A percentile compares a stretch with the other conserved stretches of the same genome.
Evolutionary conservation across 805 yeast genomes (phyloP).

Genomic region (Candida koratica): DNA sequence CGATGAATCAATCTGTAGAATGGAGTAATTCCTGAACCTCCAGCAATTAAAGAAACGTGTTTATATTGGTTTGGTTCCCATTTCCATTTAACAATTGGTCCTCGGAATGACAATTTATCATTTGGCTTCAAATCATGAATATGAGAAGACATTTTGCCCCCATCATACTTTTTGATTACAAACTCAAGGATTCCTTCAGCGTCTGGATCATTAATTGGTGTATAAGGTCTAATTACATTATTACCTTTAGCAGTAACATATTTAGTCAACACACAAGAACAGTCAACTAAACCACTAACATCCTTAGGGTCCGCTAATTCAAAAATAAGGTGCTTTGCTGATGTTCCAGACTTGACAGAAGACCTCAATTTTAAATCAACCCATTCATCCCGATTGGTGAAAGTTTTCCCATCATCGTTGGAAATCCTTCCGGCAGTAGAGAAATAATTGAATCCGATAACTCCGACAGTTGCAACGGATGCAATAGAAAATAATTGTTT

Average conservation of each 20-base stretch:
- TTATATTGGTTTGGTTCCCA: constrained; percentile 85
- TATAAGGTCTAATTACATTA: constrained; percentile 83
- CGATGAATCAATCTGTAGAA: constrained; percentile 80
- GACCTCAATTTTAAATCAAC: constrained; percentile 59
- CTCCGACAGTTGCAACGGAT: constrained; percentile 28
- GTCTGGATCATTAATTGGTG: constrained; percentile 75
- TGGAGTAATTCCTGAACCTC: constrained; percentile 97
- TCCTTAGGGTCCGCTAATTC: constrained; percentile 64
- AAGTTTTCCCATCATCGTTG: constrained; percentile 44
- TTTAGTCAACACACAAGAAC: constrained; percentile 79
- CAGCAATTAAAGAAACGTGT: constrained; percentile 80
- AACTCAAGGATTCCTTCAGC: constrained; percentile 73
- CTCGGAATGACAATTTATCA: constrained; percentile 87
- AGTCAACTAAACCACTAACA: constrained; percentile 70
- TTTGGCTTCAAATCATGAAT: constrained; percentile 64
- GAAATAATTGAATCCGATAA: constrained; percentile 31
- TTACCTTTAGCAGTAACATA: constrained; percentile 78
- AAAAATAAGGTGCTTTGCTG: constrained; percentile 68
- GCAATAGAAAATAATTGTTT: constrained; percentile 29
- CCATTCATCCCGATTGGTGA: constrained; percentile 67
- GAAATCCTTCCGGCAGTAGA: constrained; percentile 20
- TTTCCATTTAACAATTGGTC: constrained; percentile 88
- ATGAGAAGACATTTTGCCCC: constrained; percentile 80
- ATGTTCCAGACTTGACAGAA: constrained; percentile 48
- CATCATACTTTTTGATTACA: constrained; percentile 78